These are phyloP conservation scores for Eucalyptus marginata DNA, from an alignment of 345 rosid genomes.

Conservation along the genomic window DNA sequence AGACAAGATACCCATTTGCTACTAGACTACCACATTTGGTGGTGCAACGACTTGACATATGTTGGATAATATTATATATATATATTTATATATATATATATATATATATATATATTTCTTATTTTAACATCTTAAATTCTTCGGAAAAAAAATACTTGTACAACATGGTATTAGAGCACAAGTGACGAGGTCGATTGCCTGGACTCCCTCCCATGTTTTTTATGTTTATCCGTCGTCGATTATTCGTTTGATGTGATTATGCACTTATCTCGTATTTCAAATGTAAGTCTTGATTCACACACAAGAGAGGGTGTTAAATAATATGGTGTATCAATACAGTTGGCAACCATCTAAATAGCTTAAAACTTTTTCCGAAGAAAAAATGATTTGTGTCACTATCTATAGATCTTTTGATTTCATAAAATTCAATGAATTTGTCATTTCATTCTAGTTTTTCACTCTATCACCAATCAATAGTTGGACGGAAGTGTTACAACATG, in stretches of 20 bases:
- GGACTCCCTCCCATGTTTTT: not conserved
- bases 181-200: too few relatives aligned
- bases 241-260: not conserved
- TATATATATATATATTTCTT: too few relatives aligned
- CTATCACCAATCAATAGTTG: not conserved
- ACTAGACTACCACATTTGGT: not conserved
- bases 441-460: not conserved
- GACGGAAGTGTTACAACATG: not conserved
- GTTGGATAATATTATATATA: too few relatives aligned
- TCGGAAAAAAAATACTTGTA: too few relatives aligned
- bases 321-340: not conserved
- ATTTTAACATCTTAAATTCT: too few relatives aligned
- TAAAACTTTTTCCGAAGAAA: not conserved
- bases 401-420: not conserved
- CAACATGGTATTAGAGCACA: too few relatives aligned
- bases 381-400: not conserved
- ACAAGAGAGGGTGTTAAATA: not conserved
- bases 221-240: accelerated
- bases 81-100: too few relatives aligned
- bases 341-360: not conserved
- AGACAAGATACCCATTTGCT: not conserved
- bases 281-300: not conserved
- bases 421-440: not conserved
- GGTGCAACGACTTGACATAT: not conserved
- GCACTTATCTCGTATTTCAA: not conserved